Evolutionary conservation across 139 green algal species (phyloP), one percentile per base, ranked within the genome.

Genomic region (Chlorella sp.): DNA sequence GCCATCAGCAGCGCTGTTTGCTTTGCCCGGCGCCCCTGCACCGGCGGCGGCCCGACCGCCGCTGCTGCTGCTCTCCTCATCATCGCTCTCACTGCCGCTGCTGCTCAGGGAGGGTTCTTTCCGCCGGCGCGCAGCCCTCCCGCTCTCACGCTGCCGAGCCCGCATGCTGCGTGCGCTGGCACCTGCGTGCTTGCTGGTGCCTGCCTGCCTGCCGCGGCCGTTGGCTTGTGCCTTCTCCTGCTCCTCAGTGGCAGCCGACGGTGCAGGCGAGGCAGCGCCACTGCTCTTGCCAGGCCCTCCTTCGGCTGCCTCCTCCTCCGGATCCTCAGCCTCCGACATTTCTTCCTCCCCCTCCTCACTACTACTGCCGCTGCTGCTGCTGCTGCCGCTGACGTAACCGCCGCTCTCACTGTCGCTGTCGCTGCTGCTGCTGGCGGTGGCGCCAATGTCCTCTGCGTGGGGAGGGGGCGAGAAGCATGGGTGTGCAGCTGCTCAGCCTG

Each of bases 81-180:
- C 58, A 6, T 62, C 72, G 70, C 82, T 87, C 41, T 86, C 73
- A 1, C n/a, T 43, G 43, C 75, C 34, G 62, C 82, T 74, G 41
- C 41, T 36, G 60, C 54, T 82, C 5, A 32, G 43, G 6, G 22
- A 36, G 34, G 13, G 24, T 62, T 51, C 24, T 44, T 76, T 22
- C 48, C 32, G 5, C 26, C 51, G 34, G 34, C 34, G 32, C 2
- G 20, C 5, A 2, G 34, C 34, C 8, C 75, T 51, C 48, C 75
- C 20, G 48, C 75, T 81, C n/a, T n/a, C n/a, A 19, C 20, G 75
- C n/a, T 68, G 48, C 56, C 54, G 22, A 51, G 48, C 30, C 32
- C 32, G 30, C 34, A 46, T 30, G 38, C 34, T 28, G 32, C 32
- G 64, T 36, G n/a, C n/a, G n/a, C 28, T 40, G 14, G 60, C 28